Conservation (phyloP, 805 yeast genomes). For the Zygoascus ofunaensis region DNA sequence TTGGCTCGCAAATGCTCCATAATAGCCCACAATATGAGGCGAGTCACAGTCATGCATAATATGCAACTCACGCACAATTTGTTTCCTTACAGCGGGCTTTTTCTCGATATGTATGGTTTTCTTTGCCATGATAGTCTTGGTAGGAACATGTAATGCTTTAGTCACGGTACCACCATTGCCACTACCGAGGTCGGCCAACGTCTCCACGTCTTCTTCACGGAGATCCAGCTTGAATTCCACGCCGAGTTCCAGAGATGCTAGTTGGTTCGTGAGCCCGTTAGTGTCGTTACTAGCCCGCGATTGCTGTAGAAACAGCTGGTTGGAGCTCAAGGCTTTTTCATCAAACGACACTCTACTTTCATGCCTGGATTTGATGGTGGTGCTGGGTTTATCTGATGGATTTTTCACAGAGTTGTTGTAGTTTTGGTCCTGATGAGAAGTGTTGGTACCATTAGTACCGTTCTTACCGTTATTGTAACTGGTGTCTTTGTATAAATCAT, state of each 20-base stretch:
- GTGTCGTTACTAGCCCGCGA: slow-evolving; percentile 2
- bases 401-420: background rate
- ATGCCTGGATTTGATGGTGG: background rate
- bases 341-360: background rate
- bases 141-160: slow-evolving; percentile 81
- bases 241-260: slow-evolving; percentile 44
- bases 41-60: slow-evolving; percentile 82
- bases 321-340: background rate
- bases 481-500: too few species aligned
- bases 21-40: slow-evolving; percentile 78
- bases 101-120: slow-evolving; percentile 81
- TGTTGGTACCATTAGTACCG: background rate
- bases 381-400: slow-evolving; percentile 1
- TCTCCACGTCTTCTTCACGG: slow-evolving; percentile 59
- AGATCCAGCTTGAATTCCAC: slow-evolving; percentile 46
- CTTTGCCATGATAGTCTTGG: slow-evolving; percentile 81
- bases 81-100: slow-evolving; percentile 67
- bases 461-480: too few species aligned
- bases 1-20: slow-evolving; percentile 75
- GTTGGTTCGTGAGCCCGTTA: slow-evolving; percentile 29
- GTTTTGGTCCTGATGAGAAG: background rate
- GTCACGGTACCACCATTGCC: slow-evolving; percentile 93
- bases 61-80: slow-evolving; percentile 77
- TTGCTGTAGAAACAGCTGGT: background rate
- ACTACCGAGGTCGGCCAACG: slow-evolving; percentile 70